Percentiles rank a stretch among this genome's conserved stretches.
Conservation (phyloP, 2,329 filamentous ascomycete species). For the Pseudovirgaria hyperparasitica region DNA sequence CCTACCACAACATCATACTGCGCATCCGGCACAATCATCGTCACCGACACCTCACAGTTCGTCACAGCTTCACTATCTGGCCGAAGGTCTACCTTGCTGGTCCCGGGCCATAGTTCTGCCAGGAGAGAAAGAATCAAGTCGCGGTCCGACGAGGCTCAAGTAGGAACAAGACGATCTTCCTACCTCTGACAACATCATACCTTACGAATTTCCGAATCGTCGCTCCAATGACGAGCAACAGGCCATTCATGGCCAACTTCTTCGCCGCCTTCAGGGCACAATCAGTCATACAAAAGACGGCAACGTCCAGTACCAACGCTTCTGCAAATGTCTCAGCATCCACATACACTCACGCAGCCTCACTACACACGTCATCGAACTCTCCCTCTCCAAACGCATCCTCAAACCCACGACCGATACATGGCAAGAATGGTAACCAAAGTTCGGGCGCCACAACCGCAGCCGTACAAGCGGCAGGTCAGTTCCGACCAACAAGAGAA, state of each 20-base stretch:
- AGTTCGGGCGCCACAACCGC: conserved; percentile 23
- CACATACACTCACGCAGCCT: conserved; percentile 20
- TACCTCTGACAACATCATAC: no score
- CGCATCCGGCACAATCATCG: no score
- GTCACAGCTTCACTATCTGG: no score
- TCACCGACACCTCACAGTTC: no score
- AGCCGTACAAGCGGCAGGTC: conserved; percentile 24
- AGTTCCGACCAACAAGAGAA: conserved; percentile 29
- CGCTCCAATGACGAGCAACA: conserved; percentile 47
- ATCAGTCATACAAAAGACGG: conserved; percentile 45
- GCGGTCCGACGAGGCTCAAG: no score
- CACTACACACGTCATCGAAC: conserved; percentile 19
- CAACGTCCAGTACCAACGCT: conserved; percentile 28
- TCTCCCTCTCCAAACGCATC: conserved; percentile 22
- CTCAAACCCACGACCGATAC: conserved; percentile 27
- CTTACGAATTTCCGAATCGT: no score
- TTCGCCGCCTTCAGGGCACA: conserved; percentile 55
- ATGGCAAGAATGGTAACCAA: conserved; percentile 18
- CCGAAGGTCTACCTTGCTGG: no score
- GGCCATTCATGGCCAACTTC: conserved; percentile 55
- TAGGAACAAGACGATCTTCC: no score
- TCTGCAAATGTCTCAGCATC: conserved; percentile 17
- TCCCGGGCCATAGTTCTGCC: no score
- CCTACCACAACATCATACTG: no score
- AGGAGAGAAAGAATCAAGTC: no score